Evolutionary conservation across 306 rosid species (phyloP).

Genomic region (Glycine tomentella): DNA sequence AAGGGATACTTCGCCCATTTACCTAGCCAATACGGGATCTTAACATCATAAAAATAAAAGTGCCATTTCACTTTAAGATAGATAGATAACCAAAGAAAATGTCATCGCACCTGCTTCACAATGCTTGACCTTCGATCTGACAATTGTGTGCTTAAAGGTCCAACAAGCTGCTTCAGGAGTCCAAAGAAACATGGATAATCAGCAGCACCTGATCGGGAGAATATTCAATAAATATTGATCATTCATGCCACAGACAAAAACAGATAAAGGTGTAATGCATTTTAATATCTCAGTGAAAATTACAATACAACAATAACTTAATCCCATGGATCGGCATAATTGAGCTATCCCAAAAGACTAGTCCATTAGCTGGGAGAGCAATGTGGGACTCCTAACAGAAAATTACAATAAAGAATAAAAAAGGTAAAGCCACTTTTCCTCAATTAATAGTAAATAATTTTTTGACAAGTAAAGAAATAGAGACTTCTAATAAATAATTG

Average conservation of each 20-base stretch:
- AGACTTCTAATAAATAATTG: constrained; percentile 21
- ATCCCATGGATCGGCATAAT: not conserved
- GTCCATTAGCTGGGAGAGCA: too few relatives aligned
- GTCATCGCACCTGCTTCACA: constrained; percentile 87
- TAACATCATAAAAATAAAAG: constrained; percentile 24
- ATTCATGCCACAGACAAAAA: constrained; percentile 38
- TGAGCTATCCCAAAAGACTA: not conserved
- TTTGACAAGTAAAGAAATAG: constrained; percentile 33
- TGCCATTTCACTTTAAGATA: constrained; percentile 21
- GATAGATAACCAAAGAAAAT: constrained; percentile 18
- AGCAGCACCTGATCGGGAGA: constrained; percentile 76
- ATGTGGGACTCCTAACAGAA: not conserved
- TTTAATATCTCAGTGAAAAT: constrained; percentile 24
- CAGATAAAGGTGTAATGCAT: constrained; percentile 7
- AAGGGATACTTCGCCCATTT: not conserved
- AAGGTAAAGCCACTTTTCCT: constrained; percentile 2
- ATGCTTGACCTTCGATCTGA: constrained; percentile 98
- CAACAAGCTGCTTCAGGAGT: constrained; percentile 91
- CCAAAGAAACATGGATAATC: constrained; percentile 89
- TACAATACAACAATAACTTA: not conserved
- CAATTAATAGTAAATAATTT: not conserved
- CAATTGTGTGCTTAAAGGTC: constrained; percentile 87
- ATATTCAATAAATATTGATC: constrained; percentile 43
- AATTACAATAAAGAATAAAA: not conserved
- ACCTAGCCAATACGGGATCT: constrained; percentile 4